These are phyloP conservation scores for Mycena polygramma DNA, from an alignment of 768 basidiomycete species.

Conservation along the genomic window DNA sequence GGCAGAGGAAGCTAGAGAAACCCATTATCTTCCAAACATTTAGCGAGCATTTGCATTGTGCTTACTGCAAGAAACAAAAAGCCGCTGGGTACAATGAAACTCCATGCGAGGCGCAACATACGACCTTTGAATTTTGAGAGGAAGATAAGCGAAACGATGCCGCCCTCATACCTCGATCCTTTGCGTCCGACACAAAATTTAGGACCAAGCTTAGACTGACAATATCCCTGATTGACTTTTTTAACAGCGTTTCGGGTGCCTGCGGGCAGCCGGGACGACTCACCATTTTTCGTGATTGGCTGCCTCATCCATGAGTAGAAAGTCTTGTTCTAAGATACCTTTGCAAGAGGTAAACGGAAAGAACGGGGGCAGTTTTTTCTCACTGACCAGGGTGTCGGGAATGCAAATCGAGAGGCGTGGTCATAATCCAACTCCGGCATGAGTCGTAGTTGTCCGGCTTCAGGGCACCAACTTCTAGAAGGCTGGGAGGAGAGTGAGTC, in stretches of 20 bases:
- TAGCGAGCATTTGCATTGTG: slow-evolving; percentile 34
- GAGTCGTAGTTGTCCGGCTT: slow-evolving; percentile 84
- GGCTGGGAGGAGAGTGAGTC: slow-evolving; percentile 55
- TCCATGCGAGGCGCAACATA: slow-evolving; percentile 76
- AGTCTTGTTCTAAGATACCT: slow-evolving; percentile 87
- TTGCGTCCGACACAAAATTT: slow-evolving; percentile 86
- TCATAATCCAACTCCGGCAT: slow-evolving; percentile 78
- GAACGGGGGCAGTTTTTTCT: not conserved
- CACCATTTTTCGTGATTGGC: slow-evolving; percentile 67
- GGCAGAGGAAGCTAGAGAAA: slow-evolving; percentile 79
- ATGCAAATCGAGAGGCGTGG: slow-evolving; percentile 84
- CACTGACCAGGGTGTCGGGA: slow-evolving; percentile 75
- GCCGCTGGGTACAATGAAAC: slow-evolving; percentile 67
- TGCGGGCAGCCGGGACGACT: no score
- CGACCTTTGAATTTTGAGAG: slow-evolving; percentile 59
- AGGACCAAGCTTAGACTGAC: slow-evolving; percentile 91
- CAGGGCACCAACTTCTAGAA: slow-evolving; percentile 92
- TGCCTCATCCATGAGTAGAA: slow-evolving; percentile 70
- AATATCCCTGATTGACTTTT: slow-evolving; percentile 58
- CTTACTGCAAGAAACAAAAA: slow-evolving; percentile 80
- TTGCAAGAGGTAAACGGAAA: not conserved
- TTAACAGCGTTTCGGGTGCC: no score
- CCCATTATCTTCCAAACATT: no score
- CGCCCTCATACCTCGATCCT: slow-evolving; percentile 74
- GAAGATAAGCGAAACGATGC: not conserved